Evolutionary conservation across 148 eudicot species (phyloP).

Genomic region (Vaccinium macrocarpon): DNA sequence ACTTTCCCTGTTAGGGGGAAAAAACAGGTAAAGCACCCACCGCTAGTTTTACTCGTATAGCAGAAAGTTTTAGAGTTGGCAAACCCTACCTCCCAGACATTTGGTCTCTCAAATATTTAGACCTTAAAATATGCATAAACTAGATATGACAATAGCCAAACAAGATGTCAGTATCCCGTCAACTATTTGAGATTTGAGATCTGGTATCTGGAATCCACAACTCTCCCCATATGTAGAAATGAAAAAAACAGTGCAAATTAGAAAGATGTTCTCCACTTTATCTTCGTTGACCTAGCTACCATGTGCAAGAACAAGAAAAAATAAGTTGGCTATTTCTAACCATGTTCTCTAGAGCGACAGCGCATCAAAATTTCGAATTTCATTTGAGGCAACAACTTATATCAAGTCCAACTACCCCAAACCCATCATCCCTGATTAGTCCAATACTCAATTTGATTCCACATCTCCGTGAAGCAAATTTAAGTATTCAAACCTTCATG

Average conservation of each 20-base stretch:
- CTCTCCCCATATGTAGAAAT: background rate
- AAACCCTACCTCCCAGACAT: background rate
- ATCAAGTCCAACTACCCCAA: background rate
- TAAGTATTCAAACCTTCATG: background rate
- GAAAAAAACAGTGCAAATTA: background rate
- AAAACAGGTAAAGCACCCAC: slow-evolving; percentile 11
- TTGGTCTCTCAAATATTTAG: background rate
- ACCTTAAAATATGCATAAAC: background rate
- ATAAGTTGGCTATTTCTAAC: background rate
- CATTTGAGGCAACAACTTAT: background rate
- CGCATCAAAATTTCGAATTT: background rate
- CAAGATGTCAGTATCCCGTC: background rate
- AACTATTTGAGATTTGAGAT: background rate
- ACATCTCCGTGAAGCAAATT: background rate
- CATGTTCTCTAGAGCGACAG: background rate
- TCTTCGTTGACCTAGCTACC: background rate
- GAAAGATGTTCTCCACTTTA: background rate
- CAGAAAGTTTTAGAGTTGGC: background rate
- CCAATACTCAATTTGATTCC: background rate
- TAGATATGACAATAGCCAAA: background rate
- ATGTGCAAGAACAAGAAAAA: background rate
- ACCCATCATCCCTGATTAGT: background rate
- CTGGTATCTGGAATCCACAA: background rate
- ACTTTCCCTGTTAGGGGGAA: background rate
- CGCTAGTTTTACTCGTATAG: background rate